These are phyloP conservation scores for Rhizopus microsporus DNA, from an alignment of 371 early-diverging fungal species.

Conservation along the genomic window DNA sequence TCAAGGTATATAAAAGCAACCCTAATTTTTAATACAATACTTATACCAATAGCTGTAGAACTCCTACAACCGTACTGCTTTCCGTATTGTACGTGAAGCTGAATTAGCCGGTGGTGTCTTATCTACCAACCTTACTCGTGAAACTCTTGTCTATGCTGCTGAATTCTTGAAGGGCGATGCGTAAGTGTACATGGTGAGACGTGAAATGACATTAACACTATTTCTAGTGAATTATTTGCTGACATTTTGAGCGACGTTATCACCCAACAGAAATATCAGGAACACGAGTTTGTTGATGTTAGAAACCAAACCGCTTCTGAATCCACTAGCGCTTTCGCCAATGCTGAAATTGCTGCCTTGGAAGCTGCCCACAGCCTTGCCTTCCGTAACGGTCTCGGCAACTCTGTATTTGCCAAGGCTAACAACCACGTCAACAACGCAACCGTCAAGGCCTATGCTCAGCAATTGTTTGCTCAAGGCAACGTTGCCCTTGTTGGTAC, in stretches of 20 bases:
- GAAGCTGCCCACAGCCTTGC: slow-evolving; percentile 89
- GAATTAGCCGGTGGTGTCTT: slow-evolving; percentile 92
- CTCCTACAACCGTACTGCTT: slow-evolving; percentile 81
- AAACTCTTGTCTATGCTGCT: slow-evolving; percentile 82
- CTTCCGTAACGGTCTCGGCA: slow-evolving; percentile 94
- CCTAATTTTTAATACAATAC: neutral
- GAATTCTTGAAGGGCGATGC: slow-evolving; percentile 91
- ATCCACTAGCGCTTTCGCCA: slow-evolving; percentile 64
- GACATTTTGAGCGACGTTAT: slow-evolving; percentile 81
- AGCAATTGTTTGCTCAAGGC: slow-evolving; percentile 67
- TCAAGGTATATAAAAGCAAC: slow-evolving; percentile 71
- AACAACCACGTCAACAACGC: slow-evolving; percentile 57
- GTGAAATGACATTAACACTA: neutral
- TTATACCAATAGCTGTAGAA: slow-evolving; percentile 46
- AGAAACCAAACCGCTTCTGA: slow-evolving; percentile 69
- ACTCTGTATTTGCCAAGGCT: slow-evolving; percentile 84
- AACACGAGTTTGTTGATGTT: slow-evolving; percentile 86
- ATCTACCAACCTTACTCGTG: slow-evolving; percentile 79
- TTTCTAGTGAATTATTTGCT: slow-evolving; percentile 81
- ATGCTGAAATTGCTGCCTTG: slow-evolving; percentile 68
- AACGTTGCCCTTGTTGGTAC: slow-evolving; percentile 86
- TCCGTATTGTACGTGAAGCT: slow-evolving; percentile 89
- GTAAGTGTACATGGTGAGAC: slow-evolving; percentile 54
- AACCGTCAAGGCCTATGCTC: slow-evolving; percentile 75
- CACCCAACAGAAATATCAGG: slow-evolving; percentile 77